Evolutionary conservation across 1,139 yeast species (phyloP).

Genomic region (Pichia sp.): DNA sequence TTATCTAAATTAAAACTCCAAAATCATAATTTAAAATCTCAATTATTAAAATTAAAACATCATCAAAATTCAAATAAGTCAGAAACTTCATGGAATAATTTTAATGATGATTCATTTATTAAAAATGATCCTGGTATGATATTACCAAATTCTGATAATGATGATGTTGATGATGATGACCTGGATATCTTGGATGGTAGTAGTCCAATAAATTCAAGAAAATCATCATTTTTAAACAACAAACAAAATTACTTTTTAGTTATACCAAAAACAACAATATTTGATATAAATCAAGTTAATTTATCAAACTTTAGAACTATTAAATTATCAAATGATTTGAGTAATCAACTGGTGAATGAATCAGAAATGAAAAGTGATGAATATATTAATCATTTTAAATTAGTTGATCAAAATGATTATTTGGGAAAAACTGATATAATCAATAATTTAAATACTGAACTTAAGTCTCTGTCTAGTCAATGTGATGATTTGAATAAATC

Average conservation of each 20-base stretch:
- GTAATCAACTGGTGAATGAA: slow-evolving; percentile 14
- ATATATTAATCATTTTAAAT: background rate
- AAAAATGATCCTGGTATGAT: slow-evolving; percentile 9
- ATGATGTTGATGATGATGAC: slow-evolving; percentile 35
- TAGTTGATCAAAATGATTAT: background rate
- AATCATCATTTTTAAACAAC: slow-evolving; percentile 10
- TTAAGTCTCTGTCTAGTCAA: background rate
- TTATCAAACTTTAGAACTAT: slow-evolving; percentile 7
- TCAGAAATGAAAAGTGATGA: slow-evolving; percentile 9
- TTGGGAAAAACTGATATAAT: background rate
- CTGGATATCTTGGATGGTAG: slow-evolving; percentile 24
- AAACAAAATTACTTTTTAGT: slow-evolving; percentile 6
- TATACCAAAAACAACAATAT: slow-evolving; percentile 11
- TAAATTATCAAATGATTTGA: slow-evolving; percentile 1
- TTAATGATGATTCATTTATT: slow-evolving; percentile 28
- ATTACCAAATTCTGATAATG: slow-evolving; percentile 29
- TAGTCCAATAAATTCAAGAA: slow-evolving; percentile 10
- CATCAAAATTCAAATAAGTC: background rate
- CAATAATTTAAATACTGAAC: background rate
- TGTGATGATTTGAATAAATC: background rate
- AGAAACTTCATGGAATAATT: slow-evolving; percentile 29
- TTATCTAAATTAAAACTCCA: slow-evolving; percentile 46
- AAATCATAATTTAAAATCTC: slow-evolving; percentile 9
- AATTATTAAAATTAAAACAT: slow-evolving; percentile 3
- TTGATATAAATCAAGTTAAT: slow-evolving; percentile 4